A percentile compares a stretch with the other conserved stretches of the same genome.
Conservation (phyloP, 2,329 filamentous ascomycete species). For the Ascochyta lentis region DNA sequence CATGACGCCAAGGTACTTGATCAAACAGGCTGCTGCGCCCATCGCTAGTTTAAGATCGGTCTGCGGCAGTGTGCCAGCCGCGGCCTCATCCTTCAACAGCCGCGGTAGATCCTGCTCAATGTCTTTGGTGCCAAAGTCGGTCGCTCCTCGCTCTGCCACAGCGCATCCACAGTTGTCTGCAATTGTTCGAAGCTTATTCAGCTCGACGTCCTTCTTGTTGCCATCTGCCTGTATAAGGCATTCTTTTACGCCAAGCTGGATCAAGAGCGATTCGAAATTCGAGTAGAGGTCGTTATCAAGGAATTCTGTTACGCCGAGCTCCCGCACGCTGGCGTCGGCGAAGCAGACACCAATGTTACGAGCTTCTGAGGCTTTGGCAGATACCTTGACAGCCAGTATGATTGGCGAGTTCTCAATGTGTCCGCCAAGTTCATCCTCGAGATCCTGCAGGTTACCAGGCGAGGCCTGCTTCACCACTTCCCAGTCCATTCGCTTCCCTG, state of each 20-base stretch:
- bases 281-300: constrained; percentile 99
- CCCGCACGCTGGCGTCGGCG: constrained; percentile 93
- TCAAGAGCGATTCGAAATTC: constrained; percentile 94
- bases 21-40: constrained; percentile 90
- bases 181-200: constrained; percentile 85
- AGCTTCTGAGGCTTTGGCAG: constrained; percentile 83
- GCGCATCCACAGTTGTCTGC: constrained; percentile 92
- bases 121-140: constrained; percentile 86
- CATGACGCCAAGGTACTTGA: constrained; percentile 91
- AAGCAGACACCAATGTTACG: constrained; percentile 94
- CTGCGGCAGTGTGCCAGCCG: constrained; percentile 79
- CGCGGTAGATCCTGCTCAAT: constrained; percentile 94
- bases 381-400: constrained; percentile 92
- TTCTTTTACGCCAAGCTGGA: constrained; percentile 94
- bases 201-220: constrained; percentile 82
- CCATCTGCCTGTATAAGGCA: constrained; percentile 84
- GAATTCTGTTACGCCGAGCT: constrained; percentile 96
- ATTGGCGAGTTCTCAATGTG: constrained; percentile 90
- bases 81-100: constrained; percentile 84
- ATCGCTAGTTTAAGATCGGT: constrained; percentile 95
- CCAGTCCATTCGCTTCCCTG: constrained; percentile 81
- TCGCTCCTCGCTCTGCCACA: constrained; percentile 76
- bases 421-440: constrained; percentile 91
- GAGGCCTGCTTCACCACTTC: constrained; percentile 89
- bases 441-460: constrained; percentile 93